Evolutionary conservation across 805 yeast species (phyloP).

Genomic region (Ogataea chonburiensis): DNA sequence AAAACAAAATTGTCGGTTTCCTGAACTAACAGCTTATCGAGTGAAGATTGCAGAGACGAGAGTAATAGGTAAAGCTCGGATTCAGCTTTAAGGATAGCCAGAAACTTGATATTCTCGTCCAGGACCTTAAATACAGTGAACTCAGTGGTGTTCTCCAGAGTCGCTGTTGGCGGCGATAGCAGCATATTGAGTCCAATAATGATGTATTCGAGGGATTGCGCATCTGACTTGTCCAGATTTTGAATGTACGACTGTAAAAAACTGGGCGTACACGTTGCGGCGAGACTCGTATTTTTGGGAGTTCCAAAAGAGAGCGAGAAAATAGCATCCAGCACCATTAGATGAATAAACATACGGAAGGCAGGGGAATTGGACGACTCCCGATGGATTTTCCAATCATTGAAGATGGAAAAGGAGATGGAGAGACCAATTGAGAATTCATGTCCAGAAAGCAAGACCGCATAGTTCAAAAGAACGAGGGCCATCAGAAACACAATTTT

Average conservation of each 20-base stretch:
- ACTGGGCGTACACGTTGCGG: slow-evolving; percentile 18
- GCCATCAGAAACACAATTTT: slow-evolving; percentile 38
- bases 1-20: slow-evolving; percentile 30
- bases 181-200: slow-evolving; percentile 28
- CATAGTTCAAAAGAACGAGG: slow-evolving; percentile 49
- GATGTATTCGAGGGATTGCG: slow-evolving; percentile 23
- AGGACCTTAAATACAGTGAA: slow-evolving; percentile 11
- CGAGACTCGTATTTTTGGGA: slow-evolving; percentile 28
- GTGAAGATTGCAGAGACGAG: slow-evolving; percentile 6
- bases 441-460: slow-evolving; percentile 58
- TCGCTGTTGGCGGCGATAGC: slow-evolving; percentile 18
- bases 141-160: slow-evolving; percentile 17
- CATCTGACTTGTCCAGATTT: slow-evolving; percentile 12
- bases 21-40: slow-evolving; percentile 4
- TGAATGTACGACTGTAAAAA: slow-evolving; percentile 21
- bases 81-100: slow-evolving; percentile 26
- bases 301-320: slow-evolving; percentile 52
- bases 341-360: slow-evolving; percentile 41
- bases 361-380: slow-evolving; percentile 23
- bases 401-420: slow-evolving; percentile 51
- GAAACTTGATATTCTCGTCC: slow-evolving; percentile 28
- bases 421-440: slow-evolving; percentile 57
- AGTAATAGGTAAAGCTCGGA: slow-evolving; percentile 23
- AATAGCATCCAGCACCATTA: slow-evolving; percentile 50
- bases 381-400: slow-evolving; percentile 54